Evolutionary conservation across 1,139 yeast species (phyloP), one percentile per base, ranked within the genome.

Genomic region (Taphrina populina): DNA sequence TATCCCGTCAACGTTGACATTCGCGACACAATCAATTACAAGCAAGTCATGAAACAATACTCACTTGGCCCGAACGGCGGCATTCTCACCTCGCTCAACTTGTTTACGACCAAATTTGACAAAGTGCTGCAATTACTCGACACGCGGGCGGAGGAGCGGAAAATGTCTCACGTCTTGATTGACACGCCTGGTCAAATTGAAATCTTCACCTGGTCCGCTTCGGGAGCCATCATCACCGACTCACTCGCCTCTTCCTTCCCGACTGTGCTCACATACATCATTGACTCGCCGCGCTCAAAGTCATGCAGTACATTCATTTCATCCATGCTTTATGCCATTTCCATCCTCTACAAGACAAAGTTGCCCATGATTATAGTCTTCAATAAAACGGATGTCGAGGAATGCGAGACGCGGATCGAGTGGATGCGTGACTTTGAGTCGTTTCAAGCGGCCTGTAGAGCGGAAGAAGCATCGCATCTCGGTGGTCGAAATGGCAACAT

Each of bases 371-470:
- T 94, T 65, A 79, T 94, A 20, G 98, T 94, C 4, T 94, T 92
- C 74, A 94, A 94, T 72, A 94, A 94, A 72, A 87, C 94, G 1
- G 99, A 94, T 70, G 90, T 85, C 6, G 76, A 83, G 64, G 54
- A 44, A 29, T 37, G 45, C 27, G 56, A 51, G 20, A 82, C 79
- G 54, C 88, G 88, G 71, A 96, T 96, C 26, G 95, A 88, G 62
- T 94, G 99, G 99, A 88, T 94, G 97, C 79, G 83, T 2, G 98
- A 94, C 70, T 94, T 94, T 70, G 97, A 92, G 69, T 76, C 81
- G 17, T 94, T 94, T 73, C 98, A 92, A 69, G 73, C 71, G 34
- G 95, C 95, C 0, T 73, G 90, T 59, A 76, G 77, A 63, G 75
- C 76, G 35, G 84, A 82, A 52, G 71, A 76, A 8, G 85, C 85